Percentiles rank a stretch among this genome's conserved stretches.
These are phyloP conservation scores for Nicotiana attenuata DNA, from an alignment of 257 asterid species.

Conservation along the genomic window DNA sequence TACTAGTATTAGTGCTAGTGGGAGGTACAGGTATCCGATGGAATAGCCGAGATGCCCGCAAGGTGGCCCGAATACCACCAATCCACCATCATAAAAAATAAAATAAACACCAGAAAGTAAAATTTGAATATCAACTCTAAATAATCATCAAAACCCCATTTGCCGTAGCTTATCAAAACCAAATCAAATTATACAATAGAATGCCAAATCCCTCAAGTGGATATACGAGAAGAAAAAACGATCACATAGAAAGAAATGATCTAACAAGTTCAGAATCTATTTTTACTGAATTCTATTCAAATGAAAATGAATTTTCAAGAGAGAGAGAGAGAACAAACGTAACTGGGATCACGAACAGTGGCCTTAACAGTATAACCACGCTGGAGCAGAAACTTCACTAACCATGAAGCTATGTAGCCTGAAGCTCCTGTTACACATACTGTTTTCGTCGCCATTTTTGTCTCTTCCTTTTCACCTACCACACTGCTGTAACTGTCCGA, in stretches of 20 bases:
- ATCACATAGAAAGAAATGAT: neutral
- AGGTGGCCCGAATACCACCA: too few relatives aligned
- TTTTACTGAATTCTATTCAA: neutral
- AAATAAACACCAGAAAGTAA: neutral
- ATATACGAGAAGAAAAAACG: too few relatives aligned
- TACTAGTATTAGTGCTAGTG: too few relatives aligned
- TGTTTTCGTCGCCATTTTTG: slow-evolving; percentile 23
- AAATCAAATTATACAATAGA: neutral
- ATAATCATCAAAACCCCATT: neutral
- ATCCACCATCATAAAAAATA: too few relatives aligned
- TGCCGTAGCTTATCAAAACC: neutral
- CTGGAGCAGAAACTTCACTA: slow-evolving; percentile 48
- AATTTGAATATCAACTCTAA: neutral
- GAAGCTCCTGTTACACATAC: slow-evolving; percentile 69
- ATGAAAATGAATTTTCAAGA: neutral
- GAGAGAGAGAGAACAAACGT: neutral
- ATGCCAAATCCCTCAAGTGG: neutral
- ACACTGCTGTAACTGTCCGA: too few relatives aligned
- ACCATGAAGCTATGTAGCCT: slow-evolving; percentile 67
- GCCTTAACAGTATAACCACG: slow-evolving; percentile 65
- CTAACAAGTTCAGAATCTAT: neutral
- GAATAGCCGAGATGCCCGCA: too few relatives aligned
- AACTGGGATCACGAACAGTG: slow-evolving; percentile 41
- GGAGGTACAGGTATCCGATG: too few relatives aligned
- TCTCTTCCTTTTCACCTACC: neutral